Base-by-base conservation (phyloP, 768 basidiomycete genomes). In the Russula sp. region DNA sequence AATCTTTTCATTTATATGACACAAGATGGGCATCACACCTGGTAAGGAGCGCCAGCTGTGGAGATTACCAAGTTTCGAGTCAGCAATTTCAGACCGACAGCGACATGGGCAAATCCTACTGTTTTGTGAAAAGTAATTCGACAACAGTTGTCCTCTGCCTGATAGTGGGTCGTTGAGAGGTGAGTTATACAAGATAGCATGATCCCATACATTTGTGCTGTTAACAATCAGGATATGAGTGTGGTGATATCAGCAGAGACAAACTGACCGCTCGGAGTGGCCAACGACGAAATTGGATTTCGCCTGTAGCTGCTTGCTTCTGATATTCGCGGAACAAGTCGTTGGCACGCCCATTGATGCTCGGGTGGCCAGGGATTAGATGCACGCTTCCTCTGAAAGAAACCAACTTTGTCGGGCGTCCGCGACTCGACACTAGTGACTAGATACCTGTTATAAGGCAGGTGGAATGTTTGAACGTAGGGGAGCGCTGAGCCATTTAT, bases 41-140 rank as follows among this genome's bases (percentile, higher is more conserved):
- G 83, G 68, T 92, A 92, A n/a, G 88, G 85, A 69, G 83, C 86
- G 35, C 90, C 90, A 59, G 87, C 90, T 92, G 65, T 37, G 32
- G 34, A 16, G 57, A 45, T 57, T 62, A 35, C 59, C 39, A 59
- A n/a, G 40, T 42, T 44, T 55, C 31, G 42, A 52, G 20, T 57
- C 44, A 20, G 39, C 20, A 37, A 64, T 4, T 53, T 49, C 53
- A 34, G 35, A 22, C 20, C 39, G 20, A 11, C 42, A 42, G 20
- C 39, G 18, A 11, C 42, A 40, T 44, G 55, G 59, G 57, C 4
- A 37, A 51, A 20, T 74, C 84, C 70, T 70, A 89, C 90, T 83
- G 62, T 92, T 92, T 66, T 92, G 90, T 14, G 90, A 91, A 68
- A 92, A 92, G 69, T 92, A 92, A 69, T 89, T 87, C 5, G 90